Evolutionary conservation across 108 stramenopile species (phyloP), one percentile per base, ranked within the genome.

Genomic region (Nitzschia palea): DNA sequence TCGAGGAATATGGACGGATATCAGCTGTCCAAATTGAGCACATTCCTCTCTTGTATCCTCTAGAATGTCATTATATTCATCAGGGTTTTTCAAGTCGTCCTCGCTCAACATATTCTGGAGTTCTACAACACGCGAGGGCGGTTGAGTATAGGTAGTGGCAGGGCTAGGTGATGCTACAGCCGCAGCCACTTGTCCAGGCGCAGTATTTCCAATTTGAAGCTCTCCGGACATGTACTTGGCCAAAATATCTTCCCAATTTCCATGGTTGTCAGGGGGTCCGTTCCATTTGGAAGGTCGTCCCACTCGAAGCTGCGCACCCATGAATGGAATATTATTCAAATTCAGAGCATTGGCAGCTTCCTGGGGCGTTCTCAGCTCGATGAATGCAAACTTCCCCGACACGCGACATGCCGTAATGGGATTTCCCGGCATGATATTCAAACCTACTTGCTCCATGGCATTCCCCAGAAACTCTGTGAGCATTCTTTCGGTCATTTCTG

Each of bases 21-120:
- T 83, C 40, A 97, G 71, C 18, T 86, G 68, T 20, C 97, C 97
- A 78, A 94, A 97, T 43, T 87, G 85, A 25, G 77, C 62, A 64
- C 97, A 96, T 80, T 96, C 95, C 31, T 93, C 92, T 64, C 85
- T 77, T n/a, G 95, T 97, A 53, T 96, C 97, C 78, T 95, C 90
- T 62, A 95, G 35, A 36, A 97, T 90, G 37, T 96, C 95, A 37
- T 86, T 76, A 54, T 91, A 91, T 52, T 93, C 93, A 35, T 86
- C 81, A 30, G 92, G 90, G 43, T 93, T 80, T 25, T 65, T 74
- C 40, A 97, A 74, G 72, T 97, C 97, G 27, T 86, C 75, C 10
- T 68, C 70, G 8, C 86, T 87, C 67, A 96, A 71, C 95, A 97
- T 97, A 60, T 96, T 86, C 62, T 89, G 90, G 25, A 97, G 81